phyloP scores from a whole-genome alignment of 2,329 filamentous ascomycete species.

The Chrysoporthe deuterocubensis region DNA sequence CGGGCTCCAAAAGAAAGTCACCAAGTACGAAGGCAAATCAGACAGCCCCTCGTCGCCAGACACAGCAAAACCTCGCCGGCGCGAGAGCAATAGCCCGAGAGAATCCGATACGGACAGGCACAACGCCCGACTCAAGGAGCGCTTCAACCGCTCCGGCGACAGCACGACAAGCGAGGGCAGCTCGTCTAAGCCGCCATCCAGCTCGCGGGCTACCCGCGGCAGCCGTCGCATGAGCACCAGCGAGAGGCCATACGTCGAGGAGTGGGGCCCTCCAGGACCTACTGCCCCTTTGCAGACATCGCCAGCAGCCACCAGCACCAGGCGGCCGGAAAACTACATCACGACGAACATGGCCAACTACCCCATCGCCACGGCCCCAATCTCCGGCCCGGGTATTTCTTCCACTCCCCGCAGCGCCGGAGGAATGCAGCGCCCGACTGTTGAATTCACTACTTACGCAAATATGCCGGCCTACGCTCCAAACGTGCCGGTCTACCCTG shows the following conservation, averaged over 20 bases:
- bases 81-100: slow-evolving; percentile 34
- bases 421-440: slow-evolving; percentile 23
- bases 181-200: slow-evolving; percentile 21
- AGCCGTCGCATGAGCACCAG: slow-evolving; percentile 17
- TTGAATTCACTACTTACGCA: slow-evolving; percentile 15
- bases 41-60: slow-evolving; percentile 31
- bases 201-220: slow-evolving; percentile 18
- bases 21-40: slow-evolving; percentile 33
- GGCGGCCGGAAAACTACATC: slow-evolving; percentile 19
- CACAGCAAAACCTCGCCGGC: slow-evolving; percentile 34
- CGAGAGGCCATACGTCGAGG: slow-evolving; percentile 23
- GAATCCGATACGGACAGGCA: slow-evolving; percentile 34
- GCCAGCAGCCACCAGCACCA: not conserved
- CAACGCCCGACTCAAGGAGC: slow-evolving; percentile 35
- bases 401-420: slow-evolving; percentile 25
- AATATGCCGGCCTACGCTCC: not conserved
- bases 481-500: slow-evolving; percentile 1
- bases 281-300: slow-evolving; percentile 1
- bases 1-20: slow-evolving; percentile 32
- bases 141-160: slow-evolving; percentile 37
- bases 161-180: slow-evolving; percentile 37
- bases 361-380: slow-evolving; percentile 3
- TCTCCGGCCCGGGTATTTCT: slow-evolving; percentile 19
- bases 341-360: slow-evolving; percentile 1
- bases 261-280: slow-evolving; percentile 6